Base-by-base conservation (phyloP, 306 rosid species). In the Delonix regia region DNA sequence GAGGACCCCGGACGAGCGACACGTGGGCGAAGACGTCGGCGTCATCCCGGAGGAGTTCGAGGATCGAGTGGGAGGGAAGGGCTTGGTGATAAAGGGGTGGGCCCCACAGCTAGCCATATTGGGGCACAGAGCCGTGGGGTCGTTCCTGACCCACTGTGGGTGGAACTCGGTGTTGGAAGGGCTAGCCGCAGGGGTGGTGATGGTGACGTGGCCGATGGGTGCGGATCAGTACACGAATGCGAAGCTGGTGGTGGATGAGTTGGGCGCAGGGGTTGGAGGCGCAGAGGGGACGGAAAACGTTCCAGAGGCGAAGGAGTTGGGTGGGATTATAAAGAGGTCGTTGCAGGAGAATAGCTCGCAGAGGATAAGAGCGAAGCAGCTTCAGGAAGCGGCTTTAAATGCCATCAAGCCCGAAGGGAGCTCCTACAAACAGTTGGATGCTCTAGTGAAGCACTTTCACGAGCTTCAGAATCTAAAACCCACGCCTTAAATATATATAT, bases 141-240 rank as follows among this genome's bases (percentile, higher is more conserved):
- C 77, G 57, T 88, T 88, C 53, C 9, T 88, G 85, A 88, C 84
- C 19, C 90, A 88, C 73, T 86, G 88, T 16, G 92, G 90, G 4
- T 88, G 92, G 92, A 88, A 88, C 84, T 88, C 92, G 21, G 81
- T 82, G 48, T 0, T 84, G 73, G 92, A 88, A 60, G 87, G 83
- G n/a, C 27, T 88, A 30, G 59, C 74, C 0, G 61, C 79, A 0
- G 90, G 92, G 12, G 84, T 82, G 53, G 81, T 80, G 34, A 82
- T 86, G 92, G 25, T 84, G 79, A 88, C 92, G 21, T 88, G 92
- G 92, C 92, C 92, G 0, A 86, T 84, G 87, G 79, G 85, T 12
- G 84, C 83, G 0, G 90, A 86, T 8, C 88, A 85, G 28, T 87
- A 39, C 36, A 52, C 84, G 13, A 87, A 87, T 38, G 74, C 88